A percentile compares a stretch with the other conserved stretches of the same genome.
phyloP scores from a whole-genome alignment of 495 filamentous ascomycete genomes.

The Cercophora sp. region DNA sequence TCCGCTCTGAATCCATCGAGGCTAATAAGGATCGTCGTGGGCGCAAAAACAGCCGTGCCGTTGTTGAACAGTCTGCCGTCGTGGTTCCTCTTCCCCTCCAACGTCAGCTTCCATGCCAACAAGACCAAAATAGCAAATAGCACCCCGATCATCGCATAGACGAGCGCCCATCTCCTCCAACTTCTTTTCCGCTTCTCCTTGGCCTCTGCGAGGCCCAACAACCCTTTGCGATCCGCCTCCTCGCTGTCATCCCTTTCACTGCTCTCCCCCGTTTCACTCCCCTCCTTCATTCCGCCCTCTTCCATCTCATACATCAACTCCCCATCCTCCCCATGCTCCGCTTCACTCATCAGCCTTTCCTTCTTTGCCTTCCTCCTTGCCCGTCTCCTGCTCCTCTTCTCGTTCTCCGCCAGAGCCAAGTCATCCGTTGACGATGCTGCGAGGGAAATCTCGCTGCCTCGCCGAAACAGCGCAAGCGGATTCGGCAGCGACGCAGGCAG shows the following conservation, averaged over 20 bases:
- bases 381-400: constrained; percentile 47
- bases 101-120: constrained; percentile 46
- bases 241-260: constrained; percentile 54
- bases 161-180: constrained; percentile 50
- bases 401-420: constrained; percentile 39
- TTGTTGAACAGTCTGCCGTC: constrained; percentile 53
- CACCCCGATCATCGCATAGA: constrained; percentile 49
- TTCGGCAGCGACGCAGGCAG: constrained; percentile 44
- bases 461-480: constrained; percentile 38
- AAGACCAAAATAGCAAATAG: constrained; percentile 49
- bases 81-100: constrained; percentile 26
- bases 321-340: constrained; percentile 61
- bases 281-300: constrained; percentile 68
- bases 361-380: constrained; percentile 44
- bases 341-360: constrained; percentile 43
- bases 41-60: constrained; percentile 79
- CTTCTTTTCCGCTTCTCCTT: constrained; percentile 39
- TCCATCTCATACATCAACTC: constrained; percentile 88
- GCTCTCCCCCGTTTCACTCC: constrained; percentile 50
- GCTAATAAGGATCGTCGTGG: constrained; percentile 91
- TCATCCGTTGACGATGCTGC: constrained; percentile 24
- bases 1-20: constrained; percentile 97
- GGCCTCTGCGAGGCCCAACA: constrained; percentile 40
- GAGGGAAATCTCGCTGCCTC: constrained; percentile 29
- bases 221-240: constrained; percentile 46